These are phyloP conservation scores for Spergularia marina DNA, from an alignment of 148 eudicot genomes.

Conservation along the genomic window DNA sequence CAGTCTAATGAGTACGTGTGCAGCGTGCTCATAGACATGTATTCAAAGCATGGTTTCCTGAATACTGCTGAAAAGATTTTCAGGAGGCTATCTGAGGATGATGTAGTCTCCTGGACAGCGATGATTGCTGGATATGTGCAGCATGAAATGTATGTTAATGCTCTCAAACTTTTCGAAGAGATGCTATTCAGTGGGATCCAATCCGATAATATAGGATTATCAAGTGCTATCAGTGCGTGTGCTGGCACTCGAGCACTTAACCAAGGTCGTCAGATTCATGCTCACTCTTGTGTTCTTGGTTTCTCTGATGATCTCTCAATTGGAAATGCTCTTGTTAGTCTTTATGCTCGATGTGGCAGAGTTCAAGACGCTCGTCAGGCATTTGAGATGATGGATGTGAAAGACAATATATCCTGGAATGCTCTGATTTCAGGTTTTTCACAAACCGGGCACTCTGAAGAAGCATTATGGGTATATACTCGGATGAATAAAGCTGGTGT, in stretches of 20 bases:
- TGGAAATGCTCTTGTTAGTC: conserved; percentile 71
- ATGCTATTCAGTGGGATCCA: conserved; percentile 60
- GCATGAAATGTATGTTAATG: conserved; percentile 61
- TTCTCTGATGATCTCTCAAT: conserved; percentile 68
- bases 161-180: conserved; percentile 71
- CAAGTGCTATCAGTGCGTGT: conserved; percentile 91
- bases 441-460: conserved; percentile 72
- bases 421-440: conserved; percentile 79
- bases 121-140: conserved; percentile 80
- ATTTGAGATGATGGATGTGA: conserved; percentile 55
- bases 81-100: conserved; percentile 55
- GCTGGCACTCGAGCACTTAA: conserved; percentile 72
- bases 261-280: conserved; percentile 89
- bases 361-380: conserved; percentile 59
- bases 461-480: conserved; percentile 64
- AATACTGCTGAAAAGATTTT: conserved; percentile 65
- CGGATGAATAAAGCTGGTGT: conserved; percentile 63
- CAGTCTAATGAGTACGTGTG: conserved; percentile 76
- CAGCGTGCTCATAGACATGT: conserved; percentile 91
- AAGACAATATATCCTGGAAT: conserved; percentile 83
- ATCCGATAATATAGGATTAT: conserved; percentile 76
- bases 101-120: conserved; percentile 91
- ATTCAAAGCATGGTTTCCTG: conserved; percentile 72
- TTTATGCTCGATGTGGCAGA: conserved; percentile 86
- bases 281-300: conserved; percentile 64